Percentiles rank a stretch among this genome's conserved stretches.
Conservation (phyloP, 2,329 filamentous ascomycete genomes). For the Teratosphaeria viscida region DNA sequence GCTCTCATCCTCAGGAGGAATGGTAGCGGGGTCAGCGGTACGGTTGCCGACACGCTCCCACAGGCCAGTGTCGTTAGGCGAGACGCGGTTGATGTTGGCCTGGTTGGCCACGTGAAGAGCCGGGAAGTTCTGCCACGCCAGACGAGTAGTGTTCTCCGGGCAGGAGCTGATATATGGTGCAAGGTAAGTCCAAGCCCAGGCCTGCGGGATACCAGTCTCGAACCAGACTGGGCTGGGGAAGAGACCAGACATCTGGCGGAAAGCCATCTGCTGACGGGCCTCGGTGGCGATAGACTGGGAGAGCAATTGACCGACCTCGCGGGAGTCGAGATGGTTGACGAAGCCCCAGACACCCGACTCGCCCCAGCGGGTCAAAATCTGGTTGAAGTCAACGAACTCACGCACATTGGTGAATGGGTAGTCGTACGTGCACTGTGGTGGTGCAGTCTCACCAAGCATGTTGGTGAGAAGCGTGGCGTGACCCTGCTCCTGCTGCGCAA, state of each 20-base stretch:
- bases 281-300: conserved; percentile 69
- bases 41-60: conserved; percentile 56
- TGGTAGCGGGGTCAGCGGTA: conserved; percentile 45
- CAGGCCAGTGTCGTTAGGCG: conserved; percentile 49
- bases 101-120: conserved; percentile 62
- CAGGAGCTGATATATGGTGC: conserved; percentile 74
- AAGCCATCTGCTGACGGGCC: conserved; percentile 73
- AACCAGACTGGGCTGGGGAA: conserved; percentile 81
- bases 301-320: conserved; percentile 61
- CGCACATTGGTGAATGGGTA: conserved; percentile 66
- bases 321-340: conserved; percentile 64
- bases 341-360: conserved; percentile 76
- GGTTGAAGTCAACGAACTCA: conserved; percentile 74
- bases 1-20: conserved; percentile 35
- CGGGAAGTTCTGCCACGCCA: conserved; percentile 80
- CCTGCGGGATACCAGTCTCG: conserved; percentile 67
- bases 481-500: conserved; percentile 66
- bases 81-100: conserved; percentile 59
- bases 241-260: conserved; percentile 70
- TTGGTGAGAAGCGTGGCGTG: conserved; percentile 69
- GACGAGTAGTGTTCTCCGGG: conserved; percentile 59
- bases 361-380: conserved; percentile 74
- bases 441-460: conserved; percentile 62
- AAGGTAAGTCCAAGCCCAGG: conserved; percentile 72
- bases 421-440: conserved; percentile 68